These are phyloP conservation scores for Pseudogymnoascus sp. DNA, from an alignment of 2,329 filamentous ascomycete species.

Conservation along the genomic window DNA sequence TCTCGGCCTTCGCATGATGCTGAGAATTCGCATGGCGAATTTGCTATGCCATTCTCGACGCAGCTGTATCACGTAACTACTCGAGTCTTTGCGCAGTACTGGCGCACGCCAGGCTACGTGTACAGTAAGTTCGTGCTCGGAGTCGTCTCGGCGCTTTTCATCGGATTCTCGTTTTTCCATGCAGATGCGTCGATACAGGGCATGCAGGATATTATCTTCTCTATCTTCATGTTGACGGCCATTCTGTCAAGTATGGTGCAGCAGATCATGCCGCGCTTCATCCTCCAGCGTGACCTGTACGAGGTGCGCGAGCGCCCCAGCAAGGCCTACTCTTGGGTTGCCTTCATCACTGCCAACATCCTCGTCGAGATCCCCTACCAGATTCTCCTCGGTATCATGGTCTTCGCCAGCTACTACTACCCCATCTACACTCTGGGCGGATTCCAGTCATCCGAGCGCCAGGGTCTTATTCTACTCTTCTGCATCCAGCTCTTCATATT, in stretches of 20 bases:
- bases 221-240: constrained; percentile 64
- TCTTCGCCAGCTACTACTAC: constrained; percentile 81
- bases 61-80: constrained; percentile 61
- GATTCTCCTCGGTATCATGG: constrained; percentile 64
- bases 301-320: constrained; percentile 41
- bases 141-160: constrained; percentile 49
- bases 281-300: constrained; percentile 62
- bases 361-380: constrained; percentile 84
- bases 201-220: constrained; percentile 66
- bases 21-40: constrained; percentile 57
- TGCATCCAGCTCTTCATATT: constrained; percentile 72
- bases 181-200: constrained; percentile 56
- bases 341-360: constrained; percentile 42
- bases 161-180: constrained; percentile 63
- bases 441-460: constrained; percentile 24
- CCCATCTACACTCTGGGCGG: constrained; percentile 61
- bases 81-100: constrained; percentile 72
- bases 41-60: constrained; percentile 64
- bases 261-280: constrained; percentile 66
- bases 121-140: constrained; percentile 62
- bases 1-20: constrained; percentile 40
- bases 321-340: constrained; percentile 33
- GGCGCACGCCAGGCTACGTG: constrained; percentile 70
- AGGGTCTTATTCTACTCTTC: constrained; percentile 67
- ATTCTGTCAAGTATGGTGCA: constrained; percentile 62